Conservation (phyloP, 192 early-diverging fungal species). For the Podila verticillata region DNA sequence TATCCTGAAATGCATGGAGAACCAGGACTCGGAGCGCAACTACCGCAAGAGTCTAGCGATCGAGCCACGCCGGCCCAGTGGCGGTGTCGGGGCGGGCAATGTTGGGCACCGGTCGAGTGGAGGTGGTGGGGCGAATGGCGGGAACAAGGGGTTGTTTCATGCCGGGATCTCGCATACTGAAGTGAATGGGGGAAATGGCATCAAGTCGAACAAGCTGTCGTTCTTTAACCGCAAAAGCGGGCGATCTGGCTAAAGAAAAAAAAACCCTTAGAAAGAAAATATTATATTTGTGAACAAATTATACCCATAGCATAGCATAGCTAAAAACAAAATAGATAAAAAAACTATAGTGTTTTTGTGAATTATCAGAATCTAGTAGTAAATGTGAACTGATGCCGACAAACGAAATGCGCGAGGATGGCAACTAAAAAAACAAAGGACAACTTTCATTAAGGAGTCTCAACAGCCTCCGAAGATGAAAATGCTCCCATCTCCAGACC, state of each 20-base stretch:
- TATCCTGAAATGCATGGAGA: slow-evolving; percentile 44
- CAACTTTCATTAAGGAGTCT: too few species aligned
- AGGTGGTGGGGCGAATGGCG: neutral
- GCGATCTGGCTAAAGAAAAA: slow-evolving; percentile 5
- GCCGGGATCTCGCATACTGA: slow-evolving; percentile 28
- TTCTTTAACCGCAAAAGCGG: slow-evolving; percentile 43
- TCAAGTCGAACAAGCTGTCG: slow-evolving; percentile 37
- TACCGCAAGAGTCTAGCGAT: slow-evolving; percentile 43
- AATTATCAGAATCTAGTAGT: too few species aligned
- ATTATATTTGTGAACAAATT: too few species aligned
- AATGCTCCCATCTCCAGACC: too few species aligned
- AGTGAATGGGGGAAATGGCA: slow-evolving; percentile 1
- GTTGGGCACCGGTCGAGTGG: neutral
- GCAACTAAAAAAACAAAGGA: too few species aligned
- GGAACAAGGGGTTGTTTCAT: slow-evolving; percentile 24
- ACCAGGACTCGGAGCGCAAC: slow-evolving; percentile 29
- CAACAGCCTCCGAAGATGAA: too few species aligned
- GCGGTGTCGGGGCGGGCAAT: neutral
- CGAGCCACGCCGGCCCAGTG: slow-evolving; percentile 38
- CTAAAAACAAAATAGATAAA: too few species aligned
- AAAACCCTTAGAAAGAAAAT: neutral
- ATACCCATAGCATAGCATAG: too few species aligned
- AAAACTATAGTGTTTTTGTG: too few species aligned
- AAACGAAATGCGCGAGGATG: too few species aligned
- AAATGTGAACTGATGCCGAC: too few species aligned